These are phyloP conservation scores for Exidia glandulosa DNA, from an alignment of 768 basidiomycete species.

Conservation along the genomic window DNA sequence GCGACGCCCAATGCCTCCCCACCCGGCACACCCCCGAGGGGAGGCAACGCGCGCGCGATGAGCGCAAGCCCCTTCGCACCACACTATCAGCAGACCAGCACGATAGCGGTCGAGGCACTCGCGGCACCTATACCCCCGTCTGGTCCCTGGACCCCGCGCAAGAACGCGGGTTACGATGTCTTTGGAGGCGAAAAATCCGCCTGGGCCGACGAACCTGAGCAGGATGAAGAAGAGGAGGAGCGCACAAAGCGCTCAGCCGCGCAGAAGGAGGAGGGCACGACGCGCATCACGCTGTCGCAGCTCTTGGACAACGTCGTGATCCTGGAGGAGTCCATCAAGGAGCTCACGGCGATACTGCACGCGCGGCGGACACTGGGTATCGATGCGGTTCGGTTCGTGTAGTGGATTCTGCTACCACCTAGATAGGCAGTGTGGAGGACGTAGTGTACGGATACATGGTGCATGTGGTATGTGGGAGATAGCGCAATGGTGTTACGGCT, in stretches of 20 bases:
- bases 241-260: slow-evolving; percentile 15
- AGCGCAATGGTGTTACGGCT: not conserved
- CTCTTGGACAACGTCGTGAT: slow-evolving; percentile 91
- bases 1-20: slow-evolving; percentile 22
- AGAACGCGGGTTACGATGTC: slow-evolving; percentile 49
- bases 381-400: slow-evolving; percentile 69
- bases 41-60: slow-evolving; percentile 31
- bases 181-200: slow-evolving; percentile 36
- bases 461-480: not conserved
- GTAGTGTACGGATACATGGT: not conserved
- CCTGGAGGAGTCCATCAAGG: slow-evolving; percentile 91
- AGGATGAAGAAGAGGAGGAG: slow-evolving; percentile 16
- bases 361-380: slow-evolving; percentile 76
- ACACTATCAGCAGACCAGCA: slow-evolving; percentile 72
- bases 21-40: slow-evolving; percentile 37
- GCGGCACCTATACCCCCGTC: slow-evolving; percentile 46
- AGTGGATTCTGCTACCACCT: not conserved
- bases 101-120: slow-evolving; percentile 62
- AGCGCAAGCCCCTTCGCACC: slow-evolving; percentile 70
- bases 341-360: slow-evolving; percentile 75
- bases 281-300: slow-evolving; percentile 62
- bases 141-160: slow-evolving; percentile 54
- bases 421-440: not conserved
- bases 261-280: slow-evolving; percentile 11
- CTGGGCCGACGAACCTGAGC: slow-evolving; percentile 2